phyloP scores from a whole-genome alignment of 805 yeast species.

The Sugiyamaella mastotermitis region DNA sequence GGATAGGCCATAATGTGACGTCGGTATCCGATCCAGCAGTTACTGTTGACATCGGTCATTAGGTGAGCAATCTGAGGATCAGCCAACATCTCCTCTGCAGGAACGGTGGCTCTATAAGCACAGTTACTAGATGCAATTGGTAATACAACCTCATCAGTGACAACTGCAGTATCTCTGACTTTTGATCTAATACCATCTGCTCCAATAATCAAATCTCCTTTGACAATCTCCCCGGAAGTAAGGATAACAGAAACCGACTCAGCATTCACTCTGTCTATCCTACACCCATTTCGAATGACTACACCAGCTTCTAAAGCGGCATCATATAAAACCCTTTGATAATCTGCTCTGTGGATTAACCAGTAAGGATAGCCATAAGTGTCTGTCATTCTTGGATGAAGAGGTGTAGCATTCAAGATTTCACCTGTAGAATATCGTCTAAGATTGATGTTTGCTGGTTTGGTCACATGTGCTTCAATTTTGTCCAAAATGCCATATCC shows the following conservation, averaged over 20 bases:
- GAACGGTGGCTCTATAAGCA: conserved; percentile 10
- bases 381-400: conserved; percentile 22
- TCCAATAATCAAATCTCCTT: conserved; percentile 4
- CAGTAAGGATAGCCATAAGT: conserved; percentile 23
- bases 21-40: conserved; percentile 17
- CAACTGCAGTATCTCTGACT: background rate
- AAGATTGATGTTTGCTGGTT: conserved; percentile 7
- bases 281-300: conserved; percentile 15
- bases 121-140: conserved; percentile 18
- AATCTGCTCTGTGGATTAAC: conserved; percentile 30
- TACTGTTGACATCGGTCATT: conserved; percentile 24
- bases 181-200: conserved; percentile 9
- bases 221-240: conserved; percentile 1
- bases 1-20: conserved; percentile 12
- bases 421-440: conserved; percentile 24
- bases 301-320: conserved; percentile 25
- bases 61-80: conserved; percentile 21
- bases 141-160: conserved; percentile 12
- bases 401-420: conserved; percentile 19
- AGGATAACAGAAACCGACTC: conserved; percentile 10
- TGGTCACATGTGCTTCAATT: conserved; percentile 13
- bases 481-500: conserved; percentile 21
- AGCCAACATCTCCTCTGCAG: conserved; percentile 7
- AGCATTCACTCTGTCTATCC: conserved; percentile 22
- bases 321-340: conserved; percentile 23